Conservation (phyloP, 169 alveolate species). For the Perkinsus chesapeaki region DNA sequence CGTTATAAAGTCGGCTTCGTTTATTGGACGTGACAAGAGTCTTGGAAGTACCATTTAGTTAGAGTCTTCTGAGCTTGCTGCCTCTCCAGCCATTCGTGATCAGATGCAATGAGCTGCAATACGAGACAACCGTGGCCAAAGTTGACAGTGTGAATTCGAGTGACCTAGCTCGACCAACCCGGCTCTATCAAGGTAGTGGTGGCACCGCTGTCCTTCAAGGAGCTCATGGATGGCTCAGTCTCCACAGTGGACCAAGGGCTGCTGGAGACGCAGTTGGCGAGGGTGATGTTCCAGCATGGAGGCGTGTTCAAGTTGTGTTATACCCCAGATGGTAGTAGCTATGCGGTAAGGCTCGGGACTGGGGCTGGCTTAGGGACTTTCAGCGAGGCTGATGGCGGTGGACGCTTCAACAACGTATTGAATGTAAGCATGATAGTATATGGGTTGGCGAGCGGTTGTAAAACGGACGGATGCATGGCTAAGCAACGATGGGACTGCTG, state of each 20-base stretch:
- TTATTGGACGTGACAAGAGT: too few species aligned
- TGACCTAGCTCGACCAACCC: background rate
- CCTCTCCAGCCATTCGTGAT: background rate
- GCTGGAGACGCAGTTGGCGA: background rate
- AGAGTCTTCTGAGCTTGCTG: too few species aligned
- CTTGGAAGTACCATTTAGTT: too few species aligned
- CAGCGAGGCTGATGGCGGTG: background rate
- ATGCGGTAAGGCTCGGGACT: background rate
- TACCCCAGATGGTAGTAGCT: constrained; percentile 3
- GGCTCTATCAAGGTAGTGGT: background rate
- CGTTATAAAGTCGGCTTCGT: too few species aligned
- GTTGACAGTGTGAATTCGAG: background rate
- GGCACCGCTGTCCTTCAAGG: background rate
- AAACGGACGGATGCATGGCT: background rate
- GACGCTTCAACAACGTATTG: background rate
- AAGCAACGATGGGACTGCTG: constrained; percentile 6
- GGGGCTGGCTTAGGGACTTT: background rate
- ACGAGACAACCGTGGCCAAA: background rate
- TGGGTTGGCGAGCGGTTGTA: background rate
- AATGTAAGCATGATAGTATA: background rate
- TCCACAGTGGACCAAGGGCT: background rate
- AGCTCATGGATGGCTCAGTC: background rate
- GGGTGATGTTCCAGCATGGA: constrained; percentile 3
- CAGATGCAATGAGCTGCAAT: background rate
- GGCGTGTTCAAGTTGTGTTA: background rate